Base-by-base conservation (phyloP, 805 yeast species). In the Saccharomycopsis fermentans region DNA sequence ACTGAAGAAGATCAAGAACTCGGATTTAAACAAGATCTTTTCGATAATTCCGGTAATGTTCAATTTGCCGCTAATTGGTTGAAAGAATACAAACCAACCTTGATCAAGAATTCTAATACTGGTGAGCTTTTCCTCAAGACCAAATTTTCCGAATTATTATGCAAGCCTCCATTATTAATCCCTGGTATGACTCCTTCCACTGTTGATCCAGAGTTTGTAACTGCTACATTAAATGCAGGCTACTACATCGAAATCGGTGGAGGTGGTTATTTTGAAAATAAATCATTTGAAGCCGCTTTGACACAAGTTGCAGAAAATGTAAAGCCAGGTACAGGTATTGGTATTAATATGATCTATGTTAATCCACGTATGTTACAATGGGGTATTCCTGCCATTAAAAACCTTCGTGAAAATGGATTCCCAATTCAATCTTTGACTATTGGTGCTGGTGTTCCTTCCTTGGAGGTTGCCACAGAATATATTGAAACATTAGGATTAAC, bases 141-240 rank as follows among this genome's bases (percentile, higher is more conserved):
- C 66, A 91, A 90, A 75, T 90, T 92, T 75, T 88, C 96, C 56
- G 81, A 91, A 71, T 80, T 94, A 66, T 75, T 94, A 63, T 96
- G 97, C 63, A 87, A 90, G 74, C 91, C 99, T 63, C 99, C 99
- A 61, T 76, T 94, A 65, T 86, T 95, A 86, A 94, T 94, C 65
- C 96, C 99, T 40, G 99, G 99, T 77, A 94, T 94, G 99, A 94
- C 99, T 47, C 99, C 99, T 70, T 83, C 96, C 51, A 94, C 99
- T 35, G 97, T 91, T 59, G 86, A 88, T 65, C 94, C 98, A 53
- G 91, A 88, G 63, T 91, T 94, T 67, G 95, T 94, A 59, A 86
- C 96, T 62, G 96, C 96, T 35, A 86, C 97, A 32, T 80, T 91
- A 69, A 90, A 91, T 70, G 90, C 98, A 55, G 99, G 99, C 63